Evolutionary conservation across 148 eudicot genomes (phyloP), one percentile per base, ranked within the genome.

Genomic region (Simmondsia chinensis): DNA sequence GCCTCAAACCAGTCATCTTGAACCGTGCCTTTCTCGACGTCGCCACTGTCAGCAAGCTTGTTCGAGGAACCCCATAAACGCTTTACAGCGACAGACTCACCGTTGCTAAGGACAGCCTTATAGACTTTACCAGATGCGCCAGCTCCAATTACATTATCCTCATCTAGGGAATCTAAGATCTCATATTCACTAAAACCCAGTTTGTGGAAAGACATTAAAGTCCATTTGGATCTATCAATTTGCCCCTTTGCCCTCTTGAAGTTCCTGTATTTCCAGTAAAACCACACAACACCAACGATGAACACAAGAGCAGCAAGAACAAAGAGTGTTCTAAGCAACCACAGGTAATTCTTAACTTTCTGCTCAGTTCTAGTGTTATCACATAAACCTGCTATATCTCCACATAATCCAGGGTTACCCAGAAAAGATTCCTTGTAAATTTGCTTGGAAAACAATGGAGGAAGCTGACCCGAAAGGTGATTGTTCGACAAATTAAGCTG

Each of bases 51-150:
- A 1, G 3, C 50, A 48, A 31, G 49, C 29, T 55, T 59, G 43
- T 78, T 84, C 1, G 73, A 48, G 0, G 48, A 35, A 7, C 64
- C 71, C 93, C 87, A 74, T 0, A 89, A 69, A 61, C 72, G 84
- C 32, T 89, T 89, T 39, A 89, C 95, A 0, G 97, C 97, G 3
- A 89, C 97, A 1, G 62, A 61, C 34, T 81, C 97, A 1, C 94
- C 88, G 15, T 63, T 76, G 52, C 85, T 82, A 11, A 89, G 53
- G 8, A 89, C 81, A 15, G 79, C 97, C 54, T 79, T 89, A 69
- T 85, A 89, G 0, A 89, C 97, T 43, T 89, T 89, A 11, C 97
- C 97, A 0, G 97, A 89, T 0, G 88, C 68, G 0, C 97, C 97
- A 3, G 63, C 72, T 11, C 97, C 97, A 1, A 89, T 82, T 48